phyloP scores from a whole-genome alignment of 345 rosid species.

The Euphorbia pulcherrima region DNA sequence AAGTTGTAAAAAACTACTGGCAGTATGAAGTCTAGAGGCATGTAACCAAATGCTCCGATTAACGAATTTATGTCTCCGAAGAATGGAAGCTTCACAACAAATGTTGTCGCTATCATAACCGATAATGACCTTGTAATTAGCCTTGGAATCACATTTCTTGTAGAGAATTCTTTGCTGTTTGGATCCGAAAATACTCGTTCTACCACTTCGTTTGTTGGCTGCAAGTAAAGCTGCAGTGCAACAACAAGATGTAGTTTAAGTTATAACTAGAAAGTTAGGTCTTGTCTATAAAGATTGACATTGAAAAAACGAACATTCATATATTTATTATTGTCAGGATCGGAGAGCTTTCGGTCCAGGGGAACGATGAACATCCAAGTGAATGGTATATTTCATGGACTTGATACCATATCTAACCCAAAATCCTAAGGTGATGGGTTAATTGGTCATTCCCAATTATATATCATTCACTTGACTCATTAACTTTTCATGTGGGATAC shows the following conservation, averaged over 20 bases:
- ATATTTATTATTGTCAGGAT: too few species aligned
- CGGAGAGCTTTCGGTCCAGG: too few species aligned
- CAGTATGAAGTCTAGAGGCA: slow-evolving; percentile 25
- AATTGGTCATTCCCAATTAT: too few species aligned
- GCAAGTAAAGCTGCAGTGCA: slow-evolving; percentile 21
- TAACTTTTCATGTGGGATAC: too few species aligned
- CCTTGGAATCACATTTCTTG: slow-evolving; percentile 24
- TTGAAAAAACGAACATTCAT: too few species aligned
- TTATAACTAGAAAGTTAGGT: background rate
- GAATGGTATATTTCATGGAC: too few species aligned
- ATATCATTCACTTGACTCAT: too few species aligned
- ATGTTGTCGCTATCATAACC: slow-evolving; percentile 4
- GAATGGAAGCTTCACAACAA: slow-evolving; percentile 25
- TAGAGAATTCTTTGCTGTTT: slow-evolving; percentile 15
- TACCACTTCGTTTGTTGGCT: slow-evolving; percentile 28
- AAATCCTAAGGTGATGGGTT: too few species aligned
- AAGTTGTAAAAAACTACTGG: slow-evolving; percentile 45
- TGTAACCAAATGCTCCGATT: slow-evolving; percentile 32
- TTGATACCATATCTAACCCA: too few species aligned
- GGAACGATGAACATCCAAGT: too few species aligned
- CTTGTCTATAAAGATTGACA: too few species aligned
- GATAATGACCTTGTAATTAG: slow-evolving; percentile 18
- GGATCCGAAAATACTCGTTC: slow-evolving; percentile 20
- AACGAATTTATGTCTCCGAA: slow-evolving; percentile 28
- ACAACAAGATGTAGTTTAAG: background rate